phyloP scores from a whole-genome alignment of 148 eudicot genomes.

The Arctostaphylos glauca region DNA sequence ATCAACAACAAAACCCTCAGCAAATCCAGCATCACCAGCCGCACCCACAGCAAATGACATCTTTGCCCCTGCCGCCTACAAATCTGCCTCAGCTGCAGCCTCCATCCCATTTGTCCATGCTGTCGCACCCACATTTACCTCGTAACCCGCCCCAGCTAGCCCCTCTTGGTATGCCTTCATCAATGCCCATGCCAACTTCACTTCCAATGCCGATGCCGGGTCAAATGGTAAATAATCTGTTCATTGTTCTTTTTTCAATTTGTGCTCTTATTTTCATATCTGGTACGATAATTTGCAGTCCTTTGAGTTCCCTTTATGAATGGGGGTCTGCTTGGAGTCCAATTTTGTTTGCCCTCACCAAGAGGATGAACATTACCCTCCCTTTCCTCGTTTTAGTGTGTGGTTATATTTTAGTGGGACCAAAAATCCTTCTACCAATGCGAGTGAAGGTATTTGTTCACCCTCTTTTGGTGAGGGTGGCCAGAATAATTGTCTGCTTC shows the following conservation, averaged over 20 bases:
- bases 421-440: background rate
- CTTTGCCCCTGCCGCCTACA: constrained; percentile 61
- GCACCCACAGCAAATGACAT: constrained; percentile 59
- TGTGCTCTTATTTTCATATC: constrained; percentile 1
- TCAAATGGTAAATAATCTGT: constrained; percentile 44
- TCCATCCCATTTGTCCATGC: constrained; percentile 63
- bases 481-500: constrained; percentile 1
- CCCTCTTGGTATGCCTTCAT: constrained; percentile 62
- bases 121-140: constrained; percentile 64
- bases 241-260: background rate
- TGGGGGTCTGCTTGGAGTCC: background rate
- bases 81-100: constrained; percentile 77
- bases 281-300: background rate
- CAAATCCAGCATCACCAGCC: constrained; percentile 59
- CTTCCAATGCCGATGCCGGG: constrained; percentile 51
- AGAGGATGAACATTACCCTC: background rate
- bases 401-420: constrained; percentile 1
- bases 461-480: background rate
- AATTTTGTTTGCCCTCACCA: background rate
- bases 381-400: background rate
- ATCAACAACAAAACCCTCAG: constrained; percentile 87
- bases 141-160: constrained; percentile 80
- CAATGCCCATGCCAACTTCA: constrained; percentile 47
- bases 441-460: background rate
- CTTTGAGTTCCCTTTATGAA: background rate